Base-by-base conservation (phyloP, 2,329 filamentous ascomycete species). In the Venturia pyrina region DNA sequence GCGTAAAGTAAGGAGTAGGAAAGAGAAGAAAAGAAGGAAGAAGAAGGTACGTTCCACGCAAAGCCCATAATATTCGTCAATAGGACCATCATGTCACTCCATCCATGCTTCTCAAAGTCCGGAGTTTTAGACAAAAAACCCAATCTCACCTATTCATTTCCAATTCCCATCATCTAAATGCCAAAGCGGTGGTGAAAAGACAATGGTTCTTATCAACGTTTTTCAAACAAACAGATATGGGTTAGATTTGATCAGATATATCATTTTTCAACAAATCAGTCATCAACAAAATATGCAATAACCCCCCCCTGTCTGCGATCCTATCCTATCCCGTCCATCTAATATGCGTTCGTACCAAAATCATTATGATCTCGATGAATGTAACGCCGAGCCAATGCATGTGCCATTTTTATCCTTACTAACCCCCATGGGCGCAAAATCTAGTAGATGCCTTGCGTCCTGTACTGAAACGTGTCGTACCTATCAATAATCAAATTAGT, bases 381-480 rank as follows among this genome's bases (percentile, higher is more conserved):
- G 5, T 13, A 59, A 59, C 53, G 32, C 53, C 53, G 32, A 8
- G 53, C 53, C 53, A n/a, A 59, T 37, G 53, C 53, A 34, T 15
- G 2, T 37, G 11, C 5, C 7, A n/a, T 15, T 5, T 4, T 24
- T 24, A 56, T 17, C 24, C 13, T 28, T 15, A 13, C 24, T 8
- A 3, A n/a, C n/a, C 19, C 28, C 32, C 15, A 59, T 37, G 28
- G 37, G 37, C 37, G 32, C 28, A 13, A 21, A 17, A 11, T 37
- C 28, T 59, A 93, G 77, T 93, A 93, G 77, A 93, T 93, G 70
- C 90, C 90, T 77, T 93, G 90, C 44, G 90, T 93, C 73, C 90
- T 86, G 78, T 93, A 93, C 79, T 93, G 90, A 79, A 92, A 93
- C 68, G 89, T 91, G 77, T 92, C 89, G 73, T 92, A 91, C 77